Conservation (phyloP, 257 asterid genomes). For the Nicotiana benthamiana region DNA sequence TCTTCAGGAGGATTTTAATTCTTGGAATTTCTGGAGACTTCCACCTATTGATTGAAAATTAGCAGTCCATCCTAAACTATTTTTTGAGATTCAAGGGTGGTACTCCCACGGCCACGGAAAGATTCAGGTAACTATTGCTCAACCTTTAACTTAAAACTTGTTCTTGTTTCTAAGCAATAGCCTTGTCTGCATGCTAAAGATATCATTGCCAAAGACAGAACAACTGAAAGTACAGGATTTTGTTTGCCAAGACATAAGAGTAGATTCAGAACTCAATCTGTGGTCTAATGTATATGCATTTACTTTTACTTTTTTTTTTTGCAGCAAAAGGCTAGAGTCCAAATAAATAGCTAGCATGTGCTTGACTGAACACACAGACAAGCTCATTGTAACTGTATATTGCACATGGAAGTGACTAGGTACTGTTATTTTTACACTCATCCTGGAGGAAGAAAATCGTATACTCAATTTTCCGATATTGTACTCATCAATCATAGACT, state of each 20-base stretch:
- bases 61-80: not conserved
- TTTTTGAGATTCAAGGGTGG: not conserved
- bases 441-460: not conserved
- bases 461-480: not conserved
- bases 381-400: not conserved
- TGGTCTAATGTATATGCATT: not conserved
- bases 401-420: not conserved
- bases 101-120: not conserved
- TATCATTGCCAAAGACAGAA: no score
- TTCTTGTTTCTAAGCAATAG: no score
- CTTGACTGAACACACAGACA: not conserved
- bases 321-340: not conserved
- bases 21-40: constrained; percentile 71
- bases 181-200: no score
- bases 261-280: not conserved
- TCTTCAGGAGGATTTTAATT: constrained; percentile 62
- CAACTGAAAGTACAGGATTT: not conserved
- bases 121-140: not conserved
- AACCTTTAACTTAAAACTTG: not conserved
- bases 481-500: not conserved
- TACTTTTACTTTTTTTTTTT: not conserved
- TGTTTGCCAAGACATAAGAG: not conserved
- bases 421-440: not conserved
- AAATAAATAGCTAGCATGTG: not conserved
- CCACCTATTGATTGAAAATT: constrained; percentile 29